Evolutionary conservation across 2,329 filamentous ascomycete genomes (phyloP), one percentile per base, ranked within the genome.

Genomic region (Coleophoma cylindrospora): DNA sequence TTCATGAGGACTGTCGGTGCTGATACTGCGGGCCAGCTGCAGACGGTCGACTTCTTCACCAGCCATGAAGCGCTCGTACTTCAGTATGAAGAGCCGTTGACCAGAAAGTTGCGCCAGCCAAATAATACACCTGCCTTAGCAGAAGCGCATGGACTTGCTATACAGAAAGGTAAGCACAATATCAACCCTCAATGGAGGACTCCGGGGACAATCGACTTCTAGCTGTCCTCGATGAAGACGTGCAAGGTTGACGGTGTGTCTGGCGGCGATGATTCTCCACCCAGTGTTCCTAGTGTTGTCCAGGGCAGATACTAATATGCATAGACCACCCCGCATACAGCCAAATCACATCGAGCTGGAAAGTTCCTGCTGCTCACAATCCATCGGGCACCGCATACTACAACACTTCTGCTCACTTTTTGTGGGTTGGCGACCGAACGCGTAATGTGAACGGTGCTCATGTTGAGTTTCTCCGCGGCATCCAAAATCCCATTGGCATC

Each of bases 391-490:
- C 19, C 22, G 22, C 85, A 62, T 95, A 89, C 79, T 97, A 95
- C 73, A 87, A 96, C 70, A 97, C 92, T 0, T 95, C 90, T 4
- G 89, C 90, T 0, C 94, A 99, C 67, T 97, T 99, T 74, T 80
- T 99, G 67, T 99, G 94, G 94, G 95, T 99, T 61, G 94, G 94
- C 49, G 94, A 99, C 69, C 88, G 94, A 57, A 99, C 94, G 2
- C 83, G 94, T 43, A 92, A 97, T 70, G 82, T 96, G 43, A 87
- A 94, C 65, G 89, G 92, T 60, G 92, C 87, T 0, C 94, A 99
- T 69, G 87, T 99, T 54, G 94, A 99, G 71, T 99, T 95, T 76
- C 95, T 97, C 79, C 87, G 94, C 43, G 94, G 94, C 51, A 87
- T 99, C 58, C 86, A 89, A 62, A 99, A 99, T 72, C 94, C 94